Evolutionary conservation across 2,329 filamentous ascomycete genomes (phyloP).

Genomic region (Parafenestella ontariensis): DNA sequence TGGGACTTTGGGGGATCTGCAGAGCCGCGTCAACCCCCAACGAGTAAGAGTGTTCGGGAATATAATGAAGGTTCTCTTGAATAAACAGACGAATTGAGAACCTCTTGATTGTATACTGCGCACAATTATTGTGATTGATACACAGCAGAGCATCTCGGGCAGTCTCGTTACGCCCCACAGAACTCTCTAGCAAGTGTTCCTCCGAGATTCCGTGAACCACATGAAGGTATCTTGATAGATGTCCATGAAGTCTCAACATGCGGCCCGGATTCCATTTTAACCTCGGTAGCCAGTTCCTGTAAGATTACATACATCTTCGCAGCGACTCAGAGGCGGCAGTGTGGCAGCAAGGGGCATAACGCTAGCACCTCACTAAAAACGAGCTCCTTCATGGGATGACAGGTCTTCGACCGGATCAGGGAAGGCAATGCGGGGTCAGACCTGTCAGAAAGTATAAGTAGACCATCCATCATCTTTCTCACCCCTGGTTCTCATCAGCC

Average conservation of each 20-base stretch:
- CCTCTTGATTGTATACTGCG: not conserved
- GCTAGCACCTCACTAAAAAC: no score
- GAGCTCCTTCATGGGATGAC: no score
- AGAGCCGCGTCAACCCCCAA: not conserved
- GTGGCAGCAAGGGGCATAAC: not conserved
- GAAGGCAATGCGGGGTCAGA: not conserved
- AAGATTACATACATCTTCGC: not conserved
- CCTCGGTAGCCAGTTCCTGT: not conserved
- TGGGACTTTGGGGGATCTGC: not conserved
- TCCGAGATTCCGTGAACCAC: conserved; percentile 5
- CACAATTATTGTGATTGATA: not conserved
- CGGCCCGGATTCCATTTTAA: no score
- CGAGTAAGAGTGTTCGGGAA: not conserved
- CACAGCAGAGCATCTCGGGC: conserved; percentile 14
- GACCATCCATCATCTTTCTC: not conserved
- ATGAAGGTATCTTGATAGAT: not conserved
- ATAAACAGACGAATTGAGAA: not conserved
- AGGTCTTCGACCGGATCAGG: not conserved
- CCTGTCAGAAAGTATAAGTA: conserved; percentile 4
- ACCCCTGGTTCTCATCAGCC: not conserved
- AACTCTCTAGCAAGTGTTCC: conserved; percentile 20
- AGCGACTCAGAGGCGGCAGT: not conserved
- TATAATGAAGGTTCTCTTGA: not conserved
- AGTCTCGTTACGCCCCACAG: conserved; percentile 23
- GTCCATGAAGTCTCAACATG: no score